Base-by-base conservation (phyloP, 805 yeast species). In the Candida chauliodis region DNA sequence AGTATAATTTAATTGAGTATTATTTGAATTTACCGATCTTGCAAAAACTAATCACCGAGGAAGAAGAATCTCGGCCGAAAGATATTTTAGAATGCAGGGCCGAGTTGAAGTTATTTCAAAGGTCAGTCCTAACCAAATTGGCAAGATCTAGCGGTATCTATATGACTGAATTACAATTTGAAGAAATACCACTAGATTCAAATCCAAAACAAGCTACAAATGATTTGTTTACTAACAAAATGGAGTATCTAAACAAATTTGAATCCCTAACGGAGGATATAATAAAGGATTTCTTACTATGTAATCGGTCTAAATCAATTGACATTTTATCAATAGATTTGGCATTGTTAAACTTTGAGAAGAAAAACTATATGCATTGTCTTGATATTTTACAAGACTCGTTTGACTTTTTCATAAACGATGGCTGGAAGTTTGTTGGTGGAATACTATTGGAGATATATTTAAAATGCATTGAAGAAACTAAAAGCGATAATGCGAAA, bases 391-490 rank as follows among this genome's bases (percentile, higher is more conserved):
- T 91, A 9, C 76, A 78, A 26, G 76, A 79, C 7, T 79, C 93
- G 2, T 86, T 85, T 33, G 78, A 75, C 26, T 78, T 78, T 39
- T 89, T 84, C 51, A 71, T 75, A 6, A 59, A 70, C 14, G 76
- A 80, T 33, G 87, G 89, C 1, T 90, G 97, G 97, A 75, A 75
- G 36, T 58, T 64, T 31, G 76, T 88, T 52, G 85, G 95, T 1
- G 71, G 78, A 5, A 60, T 73, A n/a, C 59, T 91, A 13, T 66
- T 87, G 26, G 78, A 77, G 47, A 65, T 81, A 1, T 88, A 81
- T 52, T 71, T 85, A 20, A 78, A 78, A 27, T 87, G 95, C 49
- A 66, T 89, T 25, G 76, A 76, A 43, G 62, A 73, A 19, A 18
- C 46, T 58, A 33, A 52, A 47, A 38, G 51, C 4, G 44, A 50